Conservation (phyloP, 495 filamentous ascomycete species). For the Tuber melanosporum region DNA sequence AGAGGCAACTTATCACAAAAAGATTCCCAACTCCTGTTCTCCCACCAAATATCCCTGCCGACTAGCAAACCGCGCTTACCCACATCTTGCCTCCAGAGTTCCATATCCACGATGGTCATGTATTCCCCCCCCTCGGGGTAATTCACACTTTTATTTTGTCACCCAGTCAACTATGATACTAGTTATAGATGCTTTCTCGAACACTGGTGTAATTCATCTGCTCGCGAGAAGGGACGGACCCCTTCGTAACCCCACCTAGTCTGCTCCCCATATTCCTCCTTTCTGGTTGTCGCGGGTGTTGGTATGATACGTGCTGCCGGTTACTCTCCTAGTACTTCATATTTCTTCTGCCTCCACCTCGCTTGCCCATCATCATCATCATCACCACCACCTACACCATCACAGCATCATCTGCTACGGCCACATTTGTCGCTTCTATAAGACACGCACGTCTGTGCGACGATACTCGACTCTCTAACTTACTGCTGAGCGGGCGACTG, state of each 20-base stretch:
- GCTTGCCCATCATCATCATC: constrained; percentile 6
- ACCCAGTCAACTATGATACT: constrained; percentile 24
- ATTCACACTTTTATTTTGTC: constrained; percentile 15
- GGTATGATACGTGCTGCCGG: constrained; percentile 1
- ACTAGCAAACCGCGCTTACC: constrained; percentile 25
- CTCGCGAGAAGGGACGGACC: constrained; percentile 13
- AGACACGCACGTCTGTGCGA: constrained; percentile 34
- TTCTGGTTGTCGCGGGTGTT: constrained; percentile 19
- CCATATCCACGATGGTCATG: constrained; percentile 10
- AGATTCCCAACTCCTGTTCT: constrained; percentile 21
- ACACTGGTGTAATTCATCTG: constrained; percentile 23
- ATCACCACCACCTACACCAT: constrained; percentile 20
- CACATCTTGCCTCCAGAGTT: constrained; percentile 17
- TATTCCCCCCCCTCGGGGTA: constrained; percentile 1
- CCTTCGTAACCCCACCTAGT: constrained; percentile 5
- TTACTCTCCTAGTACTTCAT: neutral
- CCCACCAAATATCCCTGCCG: constrained; percentile 23
- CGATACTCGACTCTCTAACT: constrained; percentile 14
- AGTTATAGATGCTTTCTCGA: constrained; percentile 18
- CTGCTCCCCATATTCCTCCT: constrained; percentile 6
- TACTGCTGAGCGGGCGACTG: constrained; percentile 23
- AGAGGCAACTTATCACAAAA: constrained; percentile 11
- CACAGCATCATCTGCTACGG: constrained; percentile 15
- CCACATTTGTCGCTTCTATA: constrained; percentile 22
- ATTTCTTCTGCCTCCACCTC: constrained; percentile 14